phyloP scores from a whole-genome alignment of 345 rosid genomes.

The Lumnitzera littorea region DNA sequence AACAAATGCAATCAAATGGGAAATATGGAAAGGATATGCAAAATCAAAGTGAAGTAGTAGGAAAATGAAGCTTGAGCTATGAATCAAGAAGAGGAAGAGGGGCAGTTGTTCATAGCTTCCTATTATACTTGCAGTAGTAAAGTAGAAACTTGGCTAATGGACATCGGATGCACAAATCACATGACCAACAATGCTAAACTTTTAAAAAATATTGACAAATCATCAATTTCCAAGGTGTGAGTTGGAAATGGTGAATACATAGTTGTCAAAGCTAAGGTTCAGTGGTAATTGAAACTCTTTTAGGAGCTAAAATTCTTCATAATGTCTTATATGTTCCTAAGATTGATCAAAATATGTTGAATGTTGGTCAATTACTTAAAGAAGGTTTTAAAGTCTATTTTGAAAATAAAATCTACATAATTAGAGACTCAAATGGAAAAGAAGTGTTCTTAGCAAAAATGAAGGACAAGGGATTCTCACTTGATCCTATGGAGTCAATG shows the following conservation, averaged over 20 bases:
- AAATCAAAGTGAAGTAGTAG: background rate
- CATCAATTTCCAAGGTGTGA: background rate
- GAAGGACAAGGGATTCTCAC: background rate
- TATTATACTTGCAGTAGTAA: background rate
- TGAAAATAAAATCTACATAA: background rate
- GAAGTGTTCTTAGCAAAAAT: background rate
- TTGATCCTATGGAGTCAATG: background rate
- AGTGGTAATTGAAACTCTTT: background rate
- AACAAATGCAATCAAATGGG: background rate
- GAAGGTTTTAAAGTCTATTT: slow-evolving; percentile 1
- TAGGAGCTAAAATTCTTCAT: background rate
- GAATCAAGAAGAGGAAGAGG: background rate
- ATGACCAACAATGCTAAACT: background rate
- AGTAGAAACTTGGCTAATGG: background rate
- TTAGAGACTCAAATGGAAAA: background rate
- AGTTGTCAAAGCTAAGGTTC: background rate
- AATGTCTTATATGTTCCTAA: slow-evolving; percentile 6
- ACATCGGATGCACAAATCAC: slow-evolving; percentile 4
- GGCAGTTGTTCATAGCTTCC: background rate
- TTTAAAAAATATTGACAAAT: background rate
- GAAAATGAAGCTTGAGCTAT: background rate
- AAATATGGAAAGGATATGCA: background rate
- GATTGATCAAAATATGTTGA: slow-evolving; percentile 8
- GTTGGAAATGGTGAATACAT: background rate
- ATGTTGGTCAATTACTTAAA: slow-evolving; percentile 2